A percentile compares a stretch with the other conserved stretches of the same genome.
phyloP scores from a whole-genome alignment of 371 early-diverging fungal species.

The Saksenaea vasiformis region DNA sequence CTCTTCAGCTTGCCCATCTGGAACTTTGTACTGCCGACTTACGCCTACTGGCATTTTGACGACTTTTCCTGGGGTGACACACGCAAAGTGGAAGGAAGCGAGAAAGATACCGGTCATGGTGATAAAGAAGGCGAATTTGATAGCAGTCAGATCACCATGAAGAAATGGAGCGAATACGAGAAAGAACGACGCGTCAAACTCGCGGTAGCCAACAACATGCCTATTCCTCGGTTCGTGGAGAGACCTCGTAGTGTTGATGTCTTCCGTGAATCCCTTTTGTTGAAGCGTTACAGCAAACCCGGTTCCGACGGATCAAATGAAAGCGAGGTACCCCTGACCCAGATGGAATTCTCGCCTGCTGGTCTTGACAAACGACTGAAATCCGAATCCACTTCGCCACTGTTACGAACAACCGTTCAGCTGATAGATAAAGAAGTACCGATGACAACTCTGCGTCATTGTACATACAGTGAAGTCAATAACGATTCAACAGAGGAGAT shows the following conservation, averaged over 20 bases:
- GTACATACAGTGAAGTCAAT: background rate
- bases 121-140: slow-evolving; percentile 67
- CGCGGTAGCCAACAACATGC: slow-evolving; percentile 23
- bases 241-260: slow-evolving; percentile 18
- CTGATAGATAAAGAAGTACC: background rate
- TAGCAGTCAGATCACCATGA: slow-evolving; percentile 64
- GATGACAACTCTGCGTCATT: background rate
- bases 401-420: background rate
- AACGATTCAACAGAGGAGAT: background rate
- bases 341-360: slow-evolving; percentile 15
- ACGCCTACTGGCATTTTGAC: slow-evolving; percentile 99
- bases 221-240: slow-evolving; percentile 23
- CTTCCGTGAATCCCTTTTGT: slow-evolving; percentile 16
- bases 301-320: slow-evolving; percentile 34
- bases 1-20: slow-evolving; percentile 95
- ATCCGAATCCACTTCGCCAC: background rate
- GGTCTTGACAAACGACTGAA: background rate
- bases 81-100: slow-evolving; percentile 72
- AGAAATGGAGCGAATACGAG: slow-evolving; percentile 74
- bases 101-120: slow-evolving; percentile 56
- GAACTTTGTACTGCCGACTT: slow-evolving; percentile 96
- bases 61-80: slow-evolving; percentile 99
- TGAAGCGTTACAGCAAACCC: slow-evolving; percentile 1
- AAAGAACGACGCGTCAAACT: slow-evolving; percentile 23
- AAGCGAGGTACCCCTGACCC: slow-evolving; percentile 37